Conservation (phyloP, 2,329 filamentous ascomycete genomes). For the Colletotrichum plurivorum region DNA sequence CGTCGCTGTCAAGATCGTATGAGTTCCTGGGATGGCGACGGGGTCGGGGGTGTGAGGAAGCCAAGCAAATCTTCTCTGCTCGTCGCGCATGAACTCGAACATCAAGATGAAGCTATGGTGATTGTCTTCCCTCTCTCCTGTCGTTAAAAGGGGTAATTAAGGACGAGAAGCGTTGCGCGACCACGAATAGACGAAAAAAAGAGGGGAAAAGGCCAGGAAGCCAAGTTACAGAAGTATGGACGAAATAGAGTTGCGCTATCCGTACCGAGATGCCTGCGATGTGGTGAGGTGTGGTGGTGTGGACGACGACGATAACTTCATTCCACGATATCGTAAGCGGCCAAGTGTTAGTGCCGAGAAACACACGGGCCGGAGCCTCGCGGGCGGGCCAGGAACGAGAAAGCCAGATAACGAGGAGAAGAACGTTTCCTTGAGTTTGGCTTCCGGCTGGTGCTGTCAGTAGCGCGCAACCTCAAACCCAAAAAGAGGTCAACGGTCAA, state of each 20-base stretch:
- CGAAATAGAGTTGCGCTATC: conserved; percentile 23
- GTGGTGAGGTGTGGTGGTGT: neutral
- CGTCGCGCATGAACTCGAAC: conserved; percentile 23
- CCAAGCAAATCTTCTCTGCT: conserved; percentile 4
- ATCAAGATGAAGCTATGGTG: conserved; percentile 16
- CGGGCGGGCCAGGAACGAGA: conserved; percentile 14
- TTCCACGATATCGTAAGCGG: neutral
- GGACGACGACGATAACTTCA: neutral
- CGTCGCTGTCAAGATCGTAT: neutral
- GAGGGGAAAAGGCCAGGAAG: conserved; percentile 1
- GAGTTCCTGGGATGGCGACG: neutral
- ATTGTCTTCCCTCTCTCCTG: neutral
- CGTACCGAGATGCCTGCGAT: neutral
- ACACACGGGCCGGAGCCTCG: neutral
- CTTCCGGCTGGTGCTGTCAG: conserved; percentile 27
- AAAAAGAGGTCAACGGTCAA: conserved; percentile 22
- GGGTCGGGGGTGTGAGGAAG: neutral
- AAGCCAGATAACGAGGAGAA: neutral
- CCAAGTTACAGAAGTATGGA: conserved; percentile 23
- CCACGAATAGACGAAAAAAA: conserved; percentile 5
- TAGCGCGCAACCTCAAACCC: conserved; percentile 31
- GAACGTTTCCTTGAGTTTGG: neutral
- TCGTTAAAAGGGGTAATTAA: conserved; percentile 20
- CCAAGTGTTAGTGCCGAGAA: conserved; percentile 10
- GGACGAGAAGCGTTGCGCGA: conserved; percentile 28